Percentiles rank a stretch among this genome's conserved stretches.
phyloP scores from a whole-genome alignment of 148 eudicot species.

The Rhododendron griersonianum region DNA sequence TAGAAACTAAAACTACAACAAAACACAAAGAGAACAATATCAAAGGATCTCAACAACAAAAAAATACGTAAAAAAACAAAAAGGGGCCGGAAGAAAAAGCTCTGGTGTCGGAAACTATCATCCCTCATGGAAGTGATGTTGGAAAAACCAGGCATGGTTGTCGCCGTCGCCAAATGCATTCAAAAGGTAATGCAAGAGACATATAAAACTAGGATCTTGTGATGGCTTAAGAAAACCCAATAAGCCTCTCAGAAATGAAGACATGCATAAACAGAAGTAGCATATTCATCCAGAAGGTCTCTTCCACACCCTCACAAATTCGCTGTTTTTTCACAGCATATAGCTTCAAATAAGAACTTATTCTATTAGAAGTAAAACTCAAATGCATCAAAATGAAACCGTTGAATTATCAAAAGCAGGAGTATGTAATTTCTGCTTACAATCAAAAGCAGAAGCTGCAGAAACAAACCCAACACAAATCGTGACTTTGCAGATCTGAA shows the following conservation, averaged over 20 bases:
- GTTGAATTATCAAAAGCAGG: background rate
- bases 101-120: too few species aligned
- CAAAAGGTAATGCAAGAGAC: background rate
- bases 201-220: background rate
- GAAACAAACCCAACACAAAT: background rate
- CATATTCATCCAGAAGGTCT: background rate
- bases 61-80: too few species aligned
- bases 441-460: background rate
- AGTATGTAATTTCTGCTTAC: background rate
- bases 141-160: too few species aligned
- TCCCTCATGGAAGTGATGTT: too few species aligned
- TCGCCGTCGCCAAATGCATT: background rate
- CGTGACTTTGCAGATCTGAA: background rate
- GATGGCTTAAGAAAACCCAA: background rate
- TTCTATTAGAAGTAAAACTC: background rate
- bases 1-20: too few species aligned
- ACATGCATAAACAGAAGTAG: background rate
- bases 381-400: background rate
- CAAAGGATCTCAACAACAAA: too few species aligned
- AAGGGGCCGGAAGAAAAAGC: too few species aligned
- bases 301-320: background rate
- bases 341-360: background rate
- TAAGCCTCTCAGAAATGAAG: background rate
- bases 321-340: background rate
- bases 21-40: too few species aligned